A percentile compares a stretch with the other conserved stretches of the same genome.
phyloP scores from a whole-genome alignment of 306 rosid genomes.

The Cajanus cajan region DNA sequence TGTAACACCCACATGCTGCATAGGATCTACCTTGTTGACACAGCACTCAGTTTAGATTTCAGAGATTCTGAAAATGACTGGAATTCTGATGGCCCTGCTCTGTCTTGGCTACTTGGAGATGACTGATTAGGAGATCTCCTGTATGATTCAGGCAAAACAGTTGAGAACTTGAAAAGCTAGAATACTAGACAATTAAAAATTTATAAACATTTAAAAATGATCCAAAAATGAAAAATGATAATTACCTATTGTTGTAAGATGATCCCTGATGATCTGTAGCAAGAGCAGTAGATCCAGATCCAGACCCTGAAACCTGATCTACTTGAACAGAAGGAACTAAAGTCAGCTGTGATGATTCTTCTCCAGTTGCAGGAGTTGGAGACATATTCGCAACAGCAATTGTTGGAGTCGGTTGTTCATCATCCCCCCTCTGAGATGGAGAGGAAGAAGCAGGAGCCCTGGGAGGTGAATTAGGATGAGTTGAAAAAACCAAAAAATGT shows the following conservation, averaged over 20 bases:
- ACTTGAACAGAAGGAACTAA: slow-evolving; percentile 48
- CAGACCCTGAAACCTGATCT: slow-evolving; percentile 57
- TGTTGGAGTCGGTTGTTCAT: slow-evolving; percentile 61
- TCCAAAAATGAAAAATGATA: slow-evolving; percentile 4
- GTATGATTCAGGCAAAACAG: background rate
- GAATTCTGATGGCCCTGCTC: slow-evolving; percentile 92
- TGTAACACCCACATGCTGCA: background rate
- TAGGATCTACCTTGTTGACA: slow-evolving; percentile 65
- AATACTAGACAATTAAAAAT: background rate
- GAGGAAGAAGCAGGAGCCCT: slow-evolving; percentile 60
- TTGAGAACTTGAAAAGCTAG: slow-evolving; percentile 2
- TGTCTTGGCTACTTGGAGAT: slow-evolving; percentile 70
- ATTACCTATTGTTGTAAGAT: slow-evolving; percentile 52
- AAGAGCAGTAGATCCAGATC: slow-evolving; percentile 58
- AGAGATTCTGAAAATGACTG: slow-evolving; percentile 90
- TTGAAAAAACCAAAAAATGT: slow-evolving; percentile 76
- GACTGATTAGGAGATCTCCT: slow-evolving; percentile 70
- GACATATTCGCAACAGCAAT: slow-evolving; percentile 41
- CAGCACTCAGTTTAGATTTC: slow-evolving; percentile 80
- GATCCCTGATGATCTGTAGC: slow-evolving; percentile 53
- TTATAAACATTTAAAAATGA: background rate
- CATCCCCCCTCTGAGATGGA: slow-evolving; percentile 66
- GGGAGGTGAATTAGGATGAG: slow-evolving; percentile 70
- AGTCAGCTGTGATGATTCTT: slow-evolving; percentile 51
- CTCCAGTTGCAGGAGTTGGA: slow-evolving; percentile 52